Base-by-base conservation (phyloP, 2,329 filamentous ascomycete species). In the Claviceps sp. region DNA sequence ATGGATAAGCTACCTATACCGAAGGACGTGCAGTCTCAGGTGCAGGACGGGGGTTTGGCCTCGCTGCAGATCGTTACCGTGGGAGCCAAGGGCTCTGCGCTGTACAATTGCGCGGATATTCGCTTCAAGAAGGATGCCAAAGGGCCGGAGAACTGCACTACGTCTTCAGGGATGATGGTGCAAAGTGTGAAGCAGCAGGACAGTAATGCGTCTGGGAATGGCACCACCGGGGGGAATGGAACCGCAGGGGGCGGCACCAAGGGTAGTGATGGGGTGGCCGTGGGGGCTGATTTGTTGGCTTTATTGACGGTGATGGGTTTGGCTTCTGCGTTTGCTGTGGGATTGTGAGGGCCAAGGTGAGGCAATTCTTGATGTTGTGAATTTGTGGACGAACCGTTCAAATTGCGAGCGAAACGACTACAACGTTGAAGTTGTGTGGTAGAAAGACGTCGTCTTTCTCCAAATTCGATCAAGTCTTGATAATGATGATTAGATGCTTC, bases 81-180 rank as follows among this genome's bases (percentile, higher is more conserved):
- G 47, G 81, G 79, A 30, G 71, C 77, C 22, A 70, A 69, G 4
- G 76, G 73, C 19, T 74, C 73, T 41, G 81, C 84, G 16, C 68
- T 89, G 37, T 89, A 88, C 67, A 85, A 83, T 66, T 90, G 86
- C 65, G 82, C 85, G 61, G 85, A 90, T 60, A 78, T 89, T 57
- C 82, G 78, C 26, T 83, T 90, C 69, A 76, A 73, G 37, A 68
- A 70, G 50, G 68, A 70, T 11, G 72, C 77, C 4, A 69, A 73
- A 17, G 64, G 69, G 8, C 70, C 75, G 6, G 62, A 68, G 26
- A 65, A 66, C 54, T 65, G 64, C 56, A 60, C 54, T 3, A 50
- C 45, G 22, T 59, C 63, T 0, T 60, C 62, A 3, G 77, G 75
- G 38, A 69, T 87, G 45, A 70, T 69, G 22, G 60, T 64, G 34